Base-by-base conservation (phyloP, 176 grass and related monocot species). In the Aechmea fasciata region DNA sequence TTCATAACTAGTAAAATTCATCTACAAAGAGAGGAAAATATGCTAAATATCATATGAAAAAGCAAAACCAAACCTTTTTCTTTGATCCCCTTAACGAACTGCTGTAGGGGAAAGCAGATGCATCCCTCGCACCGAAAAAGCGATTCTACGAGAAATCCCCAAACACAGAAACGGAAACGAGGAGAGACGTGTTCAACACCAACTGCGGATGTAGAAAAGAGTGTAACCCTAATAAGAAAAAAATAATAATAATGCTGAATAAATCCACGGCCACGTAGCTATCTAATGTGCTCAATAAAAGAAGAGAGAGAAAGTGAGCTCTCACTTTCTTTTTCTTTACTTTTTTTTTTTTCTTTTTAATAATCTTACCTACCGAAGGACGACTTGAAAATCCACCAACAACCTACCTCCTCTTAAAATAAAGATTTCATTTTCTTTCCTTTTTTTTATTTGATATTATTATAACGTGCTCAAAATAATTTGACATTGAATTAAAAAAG, bases 141-240 rank as follows among this genome's bases (percentile, higher is more conserved):
- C 33, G 33, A 3, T 41, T 41, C 4, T 41, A 7, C 5, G 1
- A 7, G 33, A 41, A 41, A 41, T 41, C 33, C 33, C 33, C 4
- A 7, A 41, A 6, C 33, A 0, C 33, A 41, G 6, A 41, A 41
- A 41, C 6, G 33, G 33, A 41, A 41, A 41, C 33, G 22, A 15
- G 20, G 17, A 61, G n/a, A 61, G 55, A 61, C 55, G 55, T 61
- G 55, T 20, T 9, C 55, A 61, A 61, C 55, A 61, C 55, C 55
- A 61, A 61, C 55, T 2, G 55, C 20, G 15, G 55, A 7, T 61
- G 13, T 22, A 61, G 55, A 61, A 61, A 19, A 61, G 20, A 61
- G 15, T 19, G 17, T 13, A 61, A 57, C 15, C n/a, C 15, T 41
- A 6, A 7, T 33, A 33, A 7, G 4, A 19, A 19, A 19, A n/a